Evolutionary conservation across 2,329 filamentous ascomycete species (phyloP), one percentile per base, ranked within the genome.

Genomic region (Huntiella decipiens): DNA sequence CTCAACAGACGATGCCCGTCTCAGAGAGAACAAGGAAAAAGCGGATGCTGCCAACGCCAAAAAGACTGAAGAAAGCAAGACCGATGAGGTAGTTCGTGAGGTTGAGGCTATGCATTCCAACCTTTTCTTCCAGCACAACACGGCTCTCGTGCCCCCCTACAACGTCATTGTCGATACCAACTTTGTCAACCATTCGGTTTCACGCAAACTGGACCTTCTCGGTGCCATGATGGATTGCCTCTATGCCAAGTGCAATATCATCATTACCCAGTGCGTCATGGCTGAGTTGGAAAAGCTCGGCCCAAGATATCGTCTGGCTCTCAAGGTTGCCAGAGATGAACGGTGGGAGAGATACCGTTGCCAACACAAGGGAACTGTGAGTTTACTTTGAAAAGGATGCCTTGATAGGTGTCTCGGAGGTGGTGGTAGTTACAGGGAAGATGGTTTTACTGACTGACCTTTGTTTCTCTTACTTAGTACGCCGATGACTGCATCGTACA

Each of bases 181-280:
- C 59, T 94, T 94, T 58, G 71, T 94, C 52, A 84, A 78, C 35
- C 86, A 94, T 62, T 91, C 86, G 0, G 83, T 96, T 2, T 82
- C 87, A 61, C 77, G 81, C 54, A 96, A 98, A 65, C 74, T 96
- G 15, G 84, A 87, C 32, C 66, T 96, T 10, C 71, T 93, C 15
- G 79, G 88, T 50, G 78, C 80, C 3, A 83, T 95, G 67, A 94
- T 95, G 84, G 86, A 95, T 60, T 82, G 83, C 45, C 71, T 98
- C 4, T 93, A 87, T 60, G 88, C 88, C 13, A 92, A 92, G 56
- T 91, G 83, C 60, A 84, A 78, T 16, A 85, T 86, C 13, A 80
- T 91, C 52, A 86, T 96, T 53, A 94, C 86, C 2, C 66, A 57
- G 50, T 71, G 82, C 65, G 78, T 79, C 54, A 79, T 87, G 72